Evolutionary conservation across 192 early-diverging fungal genomes (phyloP).

Genomic region (Backusella australiensis): DNA sequence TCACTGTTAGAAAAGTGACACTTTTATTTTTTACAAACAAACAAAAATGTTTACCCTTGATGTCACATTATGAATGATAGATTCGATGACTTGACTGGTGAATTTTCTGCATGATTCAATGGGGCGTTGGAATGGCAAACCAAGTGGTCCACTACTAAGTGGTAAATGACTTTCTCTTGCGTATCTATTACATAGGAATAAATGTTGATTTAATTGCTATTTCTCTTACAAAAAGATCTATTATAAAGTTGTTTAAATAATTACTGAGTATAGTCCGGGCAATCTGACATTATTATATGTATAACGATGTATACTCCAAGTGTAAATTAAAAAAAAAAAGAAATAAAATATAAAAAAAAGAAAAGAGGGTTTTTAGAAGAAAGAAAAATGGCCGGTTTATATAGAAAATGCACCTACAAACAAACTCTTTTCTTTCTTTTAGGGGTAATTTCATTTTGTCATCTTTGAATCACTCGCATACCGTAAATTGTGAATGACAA

Average conservation of each 20-base stretch:
- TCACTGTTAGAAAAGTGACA: background rate
- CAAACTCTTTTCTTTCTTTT: background rate
- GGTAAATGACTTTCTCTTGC: constrained; percentile 20
- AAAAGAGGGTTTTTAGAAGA: background rate
- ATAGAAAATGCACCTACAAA: background rate
- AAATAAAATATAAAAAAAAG: background rate
- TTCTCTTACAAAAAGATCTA: background rate
- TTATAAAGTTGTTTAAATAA: background rate
- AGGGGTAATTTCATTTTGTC: constrained; percentile 4
- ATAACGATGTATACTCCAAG: background rate
- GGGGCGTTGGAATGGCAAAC: constrained; percentile 39
- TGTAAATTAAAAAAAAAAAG: background rate
- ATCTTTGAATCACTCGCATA: constrained; percentile 2
- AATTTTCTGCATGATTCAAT: constrained; percentile 47
- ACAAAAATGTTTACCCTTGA: constrained; percentile 17
- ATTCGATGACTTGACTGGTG: constrained; percentile 43
- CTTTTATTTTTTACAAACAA: background rate
- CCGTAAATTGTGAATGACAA: background rate
- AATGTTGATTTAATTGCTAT: background rate
- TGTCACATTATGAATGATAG: constrained; percentile 37
- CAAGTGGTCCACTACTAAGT: constrained; percentile 18
- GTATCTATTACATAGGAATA: constrained; percentile 10
- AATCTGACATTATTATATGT: background rate
- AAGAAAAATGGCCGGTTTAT: background rate
- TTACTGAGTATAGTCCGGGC: background rate